Evolutionary conservation across 2,329 filamentous ascomycete genomes (phyloP).

Genomic region (Diaporthe batatas): DNA sequence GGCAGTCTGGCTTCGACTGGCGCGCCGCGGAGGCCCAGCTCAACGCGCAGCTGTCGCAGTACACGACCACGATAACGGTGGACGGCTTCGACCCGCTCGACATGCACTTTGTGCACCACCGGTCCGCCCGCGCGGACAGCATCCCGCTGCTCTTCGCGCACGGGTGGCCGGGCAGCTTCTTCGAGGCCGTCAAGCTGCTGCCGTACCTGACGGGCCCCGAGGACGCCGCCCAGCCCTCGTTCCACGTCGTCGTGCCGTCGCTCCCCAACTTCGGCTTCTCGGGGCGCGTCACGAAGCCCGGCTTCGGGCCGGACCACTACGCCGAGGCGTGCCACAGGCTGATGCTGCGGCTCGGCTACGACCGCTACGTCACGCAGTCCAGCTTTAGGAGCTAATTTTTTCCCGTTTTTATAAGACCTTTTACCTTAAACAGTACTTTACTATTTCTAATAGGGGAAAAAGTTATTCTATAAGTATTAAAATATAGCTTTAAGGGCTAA

Average conservation of each 20-base stretch:
- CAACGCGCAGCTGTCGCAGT: constrained; percentile 71
- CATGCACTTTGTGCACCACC: constrained; percentile 75
- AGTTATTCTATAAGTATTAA: too few species aligned
- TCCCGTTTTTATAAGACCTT: too few species aligned
- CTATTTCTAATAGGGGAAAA: too few species aligned
- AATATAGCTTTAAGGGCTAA: not conserved
- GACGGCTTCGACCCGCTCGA: constrained; percentile 71
- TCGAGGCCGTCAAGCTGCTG: constrained; percentile 54
- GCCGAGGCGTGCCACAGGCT: constrained; percentile 53
- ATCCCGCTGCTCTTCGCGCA: constrained; percentile 58
- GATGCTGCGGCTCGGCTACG: constrained; percentile 57
- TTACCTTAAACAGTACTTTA: too few species aligned
- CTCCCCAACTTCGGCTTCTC: constrained; percentile 61
- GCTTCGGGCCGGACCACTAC: constrained; percentile 50
- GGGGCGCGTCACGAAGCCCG: constrained; percentile 47
- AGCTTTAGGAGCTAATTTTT: too few species aligned
- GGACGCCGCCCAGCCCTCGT: constrained; percentile 51
- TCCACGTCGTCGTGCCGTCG: constrained; percentile 62
- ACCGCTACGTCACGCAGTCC: constrained; percentile 62
- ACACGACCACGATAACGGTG: constrained; percentile 64
- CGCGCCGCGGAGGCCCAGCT: constrained; percentile 68
- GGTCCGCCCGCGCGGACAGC: constrained; percentile 46
- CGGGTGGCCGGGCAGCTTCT: constrained; percentile 59
- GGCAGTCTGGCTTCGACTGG: constrained; percentile 73
- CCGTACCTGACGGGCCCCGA: constrained; percentile 49